Conservation (phyloP, 345 rosid genomes). For the Euphorbia pulcherrima region DNA sequence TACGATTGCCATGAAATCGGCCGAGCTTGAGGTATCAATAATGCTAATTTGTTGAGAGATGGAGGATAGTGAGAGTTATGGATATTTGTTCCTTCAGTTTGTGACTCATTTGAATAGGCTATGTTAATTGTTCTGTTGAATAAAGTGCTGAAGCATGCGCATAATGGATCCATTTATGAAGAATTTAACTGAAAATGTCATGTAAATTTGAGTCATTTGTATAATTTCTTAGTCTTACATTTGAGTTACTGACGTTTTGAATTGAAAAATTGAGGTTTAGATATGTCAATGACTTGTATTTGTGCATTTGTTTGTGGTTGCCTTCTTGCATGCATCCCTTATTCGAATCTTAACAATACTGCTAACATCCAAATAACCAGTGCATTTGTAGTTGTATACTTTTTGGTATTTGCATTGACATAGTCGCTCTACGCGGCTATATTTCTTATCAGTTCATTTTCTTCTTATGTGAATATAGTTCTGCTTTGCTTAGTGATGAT, state of each 20-base stretch:
- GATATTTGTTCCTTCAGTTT: neutral
- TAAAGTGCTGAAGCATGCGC: neutral
- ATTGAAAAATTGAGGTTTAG: neutral
- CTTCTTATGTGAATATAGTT: neutral
- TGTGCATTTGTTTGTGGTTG: neutral
- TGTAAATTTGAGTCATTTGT: neutral
- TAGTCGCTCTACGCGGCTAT: neutral
- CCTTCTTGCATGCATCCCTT: neutral
- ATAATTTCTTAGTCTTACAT: neutral
- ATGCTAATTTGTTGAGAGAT: neutral
- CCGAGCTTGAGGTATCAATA: conserved; percentile 76
- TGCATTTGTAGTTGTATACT: neutral
- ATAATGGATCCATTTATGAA: neutral
- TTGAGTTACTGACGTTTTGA: neutral
- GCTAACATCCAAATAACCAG: neutral
- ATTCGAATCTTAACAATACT: neutral
- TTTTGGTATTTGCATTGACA: neutral
- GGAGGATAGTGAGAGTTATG: neutral
- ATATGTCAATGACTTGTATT: neutral
- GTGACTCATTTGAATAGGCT: neutral
- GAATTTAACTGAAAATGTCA: neutral
- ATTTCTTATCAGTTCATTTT: neutral
- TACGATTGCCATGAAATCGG: conserved; percentile 86
- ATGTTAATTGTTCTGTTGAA: neutral
- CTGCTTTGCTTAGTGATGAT: too few relatives aligned